Conservation (phyloP, 768 basidiomycete species). For the Trametes elegans region DNA sequence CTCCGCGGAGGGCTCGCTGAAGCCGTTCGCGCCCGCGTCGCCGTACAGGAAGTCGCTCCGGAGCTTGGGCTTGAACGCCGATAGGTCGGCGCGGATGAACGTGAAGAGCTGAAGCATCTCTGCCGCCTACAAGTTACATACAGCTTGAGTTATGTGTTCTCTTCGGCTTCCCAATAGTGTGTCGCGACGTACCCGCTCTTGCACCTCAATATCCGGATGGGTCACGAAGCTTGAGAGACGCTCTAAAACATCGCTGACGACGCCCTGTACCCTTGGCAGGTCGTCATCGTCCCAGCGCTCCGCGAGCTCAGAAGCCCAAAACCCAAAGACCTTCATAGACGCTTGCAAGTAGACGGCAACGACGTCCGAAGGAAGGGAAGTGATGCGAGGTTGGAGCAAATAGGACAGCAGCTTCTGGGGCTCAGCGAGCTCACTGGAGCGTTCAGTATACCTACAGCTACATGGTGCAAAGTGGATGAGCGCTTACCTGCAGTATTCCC, state of each 20-base stretch:
- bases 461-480: not conserved
- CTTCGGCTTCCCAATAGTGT: not conserved
- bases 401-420: constrained; percentile 72
- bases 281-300: constrained; percentile 74
- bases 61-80: constrained; percentile 43
- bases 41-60: constrained; percentile 36
- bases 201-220: constrained; percentile 80
- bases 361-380: constrained; percentile 58
- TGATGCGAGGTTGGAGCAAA: constrained; percentile 60
- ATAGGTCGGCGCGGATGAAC: constrained; percentile 74
- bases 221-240: constrained; percentile 58
- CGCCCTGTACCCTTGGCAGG: constrained; percentile 58
- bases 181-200: constrained; percentile 73
- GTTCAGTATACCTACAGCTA: constrained; percentile 13
- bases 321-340: constrained; percentile 82
- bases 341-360: constrained; percentile 82
- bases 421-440: constrained; percentile 67
- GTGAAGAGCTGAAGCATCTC: constrained; percentile 72
- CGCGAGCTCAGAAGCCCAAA: constrained; percentile 77
- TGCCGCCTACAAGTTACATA: constrained; percentile 58
- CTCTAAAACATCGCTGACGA: constrained; percentile 59
- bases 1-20: constrained; percentile 38
- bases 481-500: constrained; percentile 86
- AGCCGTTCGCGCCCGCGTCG: constrained; percentile 36
- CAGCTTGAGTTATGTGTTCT: not conserved